Evolutionary conservation across 108 stramenopile species (phyloP).

Genomic region (Skeletonema marinoi): DNA sequence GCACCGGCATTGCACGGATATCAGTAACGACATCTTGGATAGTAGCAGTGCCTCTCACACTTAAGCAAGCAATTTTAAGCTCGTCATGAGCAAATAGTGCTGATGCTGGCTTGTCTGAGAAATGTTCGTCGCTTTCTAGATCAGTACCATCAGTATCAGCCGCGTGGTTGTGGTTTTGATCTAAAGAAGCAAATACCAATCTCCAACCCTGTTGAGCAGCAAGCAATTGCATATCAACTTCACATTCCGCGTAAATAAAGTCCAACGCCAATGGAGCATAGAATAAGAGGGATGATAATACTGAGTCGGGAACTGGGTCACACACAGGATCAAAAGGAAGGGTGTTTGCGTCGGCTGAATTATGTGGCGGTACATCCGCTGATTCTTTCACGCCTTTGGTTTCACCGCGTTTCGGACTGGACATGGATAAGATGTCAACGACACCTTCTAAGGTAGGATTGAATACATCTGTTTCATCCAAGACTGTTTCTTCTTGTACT

Average conservation of each 20-base stretch:
- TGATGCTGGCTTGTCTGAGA: constrained; percentile 70
- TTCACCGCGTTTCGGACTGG: constrained; percentile 1
- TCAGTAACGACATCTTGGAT: constrained; percentile 97
- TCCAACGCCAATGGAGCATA: constrained; percentile 92
- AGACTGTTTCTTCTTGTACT: constrained; percentile 32
- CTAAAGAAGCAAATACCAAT: constrained; percentile 79
- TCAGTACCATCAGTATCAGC: constrained; percentile 18
- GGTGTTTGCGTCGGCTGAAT: not conserved
- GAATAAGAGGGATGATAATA: constrained; percentile 67
- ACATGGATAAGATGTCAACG: constrained; percentile 31
- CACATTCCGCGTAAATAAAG: constrained; percentile 86
- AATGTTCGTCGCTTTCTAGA: constrained; percentile 15
- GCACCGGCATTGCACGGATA: constrained; percentile 88
- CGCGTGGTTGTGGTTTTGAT: constrained; percentile 64
- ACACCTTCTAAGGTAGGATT: constrained; percentile 38
- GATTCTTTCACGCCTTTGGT: not conserved
- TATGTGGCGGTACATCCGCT: not conserved
- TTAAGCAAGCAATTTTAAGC: constrained; percentile 74
- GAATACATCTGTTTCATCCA: constrained; percentile 56
- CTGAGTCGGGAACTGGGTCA: constrained; percentile 63
- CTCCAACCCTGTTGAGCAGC: constrained; percentile 91
- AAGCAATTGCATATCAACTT: constrained; percentile 92
- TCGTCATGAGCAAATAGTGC: constrained; percentile 79
- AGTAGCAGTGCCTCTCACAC: constrained; percentile 90
- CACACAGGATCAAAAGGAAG: constrained; percentile 68